phyloP scores from a whole-genome alignment of 495 filamentous ascomycete genomes.

The Penicillium arizonense region DNA sequence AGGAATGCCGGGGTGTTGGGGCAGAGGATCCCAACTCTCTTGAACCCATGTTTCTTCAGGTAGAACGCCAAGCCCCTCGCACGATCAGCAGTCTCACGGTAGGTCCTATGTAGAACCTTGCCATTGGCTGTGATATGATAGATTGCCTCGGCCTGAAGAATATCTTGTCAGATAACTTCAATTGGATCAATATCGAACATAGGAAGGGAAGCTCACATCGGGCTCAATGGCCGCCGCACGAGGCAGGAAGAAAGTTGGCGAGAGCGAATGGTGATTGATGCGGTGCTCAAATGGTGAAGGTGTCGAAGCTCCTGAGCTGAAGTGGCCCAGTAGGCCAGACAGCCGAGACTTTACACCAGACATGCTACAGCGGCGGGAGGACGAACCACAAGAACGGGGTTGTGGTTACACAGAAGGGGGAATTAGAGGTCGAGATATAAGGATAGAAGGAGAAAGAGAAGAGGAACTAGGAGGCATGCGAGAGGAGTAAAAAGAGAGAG shows the following conservation, averaged over 20 bases:
- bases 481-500: background rate
- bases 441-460: background rate
- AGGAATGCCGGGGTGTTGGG: constrained; percentile 95
- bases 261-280: constrained; percentile 74
- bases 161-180: background rate
- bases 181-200: background rate
- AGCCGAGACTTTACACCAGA: constrained; percentile 57
- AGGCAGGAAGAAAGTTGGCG: constrained; percentile 85
- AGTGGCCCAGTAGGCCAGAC: constrained; percentile 63
- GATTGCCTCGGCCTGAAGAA: constrained; percentile 68
- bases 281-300: constrained; percentile 42
- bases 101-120: constrained; percentile 68
- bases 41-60: constrained; percentile 65
- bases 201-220: constrained; percentile 48
- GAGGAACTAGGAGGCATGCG: background rate
- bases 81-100: constrained; percentile 78
- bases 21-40: constrained; percentile 74
- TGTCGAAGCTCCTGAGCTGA: constrained; percentile 35
- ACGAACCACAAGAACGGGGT: background rate
- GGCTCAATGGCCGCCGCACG: constrained; percentile 90
- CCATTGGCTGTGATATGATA: constrained; percentile 83
- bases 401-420: background rate
- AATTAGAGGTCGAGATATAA: background rate
- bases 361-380: constrained; percentile 35
- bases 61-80: constrained; percentile 86